Base-by-base conservation (phyloP, 108 stramenopile genomes). In the Cyclostephanos tholiformis region DNA sequence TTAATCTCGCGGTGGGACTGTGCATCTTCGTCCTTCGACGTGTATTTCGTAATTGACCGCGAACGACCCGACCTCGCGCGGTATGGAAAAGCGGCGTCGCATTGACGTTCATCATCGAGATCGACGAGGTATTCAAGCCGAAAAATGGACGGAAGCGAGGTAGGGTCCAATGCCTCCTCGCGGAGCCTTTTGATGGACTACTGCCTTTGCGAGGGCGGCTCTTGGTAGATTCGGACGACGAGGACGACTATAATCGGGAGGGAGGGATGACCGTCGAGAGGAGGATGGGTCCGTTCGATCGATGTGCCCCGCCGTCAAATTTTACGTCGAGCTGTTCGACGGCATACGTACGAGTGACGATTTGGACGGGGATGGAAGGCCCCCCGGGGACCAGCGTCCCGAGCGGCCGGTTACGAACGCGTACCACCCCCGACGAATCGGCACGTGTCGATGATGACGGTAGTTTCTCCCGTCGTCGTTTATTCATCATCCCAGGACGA, bases 21-120 rank as follows among this genome's bases (percentile, higher is more conserved):
- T 32, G 19, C n/a, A 27, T 60, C 0, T 32, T 60, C 26, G 6
- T 27, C 0, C 0, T 60, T 60, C 26, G 32, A 60, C 59, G 36
- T 60, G 19, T 60, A 27, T 38, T 60, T 60, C 19, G 17, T 27
- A 5, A 5, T 60, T 60, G 26, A 60, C 19, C 2, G 23, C 59
- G 36, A 27, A 60, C 7, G 26, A 60, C 36, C 35, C 36, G 13
- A 60, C 32, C 26, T 32, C 32, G 6, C n/a, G 59, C 59, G 29
- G 36, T 60, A 8, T 38, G 32, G n/a, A 60, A 60, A 0, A 27
- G 59, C n/a, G 25, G 59, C n/a, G 25, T 60, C 7, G 22, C 59
- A 20, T 38, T 60, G n/a, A 36, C 36, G 7, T 60, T 60, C 59
- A 60, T 60, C 29, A 32, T 60, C 26, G 26, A 60, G 29, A 60